Evolutionary conservation across 306 rosid genomes (phyloP).

Genomic region (Prunus salicina): DNA sequence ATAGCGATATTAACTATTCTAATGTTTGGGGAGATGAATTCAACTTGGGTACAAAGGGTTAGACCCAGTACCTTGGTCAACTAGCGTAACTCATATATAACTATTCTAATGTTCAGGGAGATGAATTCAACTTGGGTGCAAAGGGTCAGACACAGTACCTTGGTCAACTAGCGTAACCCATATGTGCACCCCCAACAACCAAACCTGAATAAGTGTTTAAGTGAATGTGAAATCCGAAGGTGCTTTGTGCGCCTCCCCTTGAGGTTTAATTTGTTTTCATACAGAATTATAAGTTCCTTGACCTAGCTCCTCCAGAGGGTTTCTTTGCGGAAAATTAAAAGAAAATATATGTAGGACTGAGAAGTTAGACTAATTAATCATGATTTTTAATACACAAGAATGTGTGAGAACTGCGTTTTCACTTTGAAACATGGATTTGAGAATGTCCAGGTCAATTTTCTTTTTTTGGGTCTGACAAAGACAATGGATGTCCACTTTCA

Average conservation of each 20-base stretch:
- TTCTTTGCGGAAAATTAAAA: too few species aligned
- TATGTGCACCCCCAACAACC: neutral
- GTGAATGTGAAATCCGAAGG: neutral
- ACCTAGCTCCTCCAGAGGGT: too few species aligned
- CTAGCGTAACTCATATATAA: too few species aligned
- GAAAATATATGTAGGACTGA: neutral
- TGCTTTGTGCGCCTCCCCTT: neutral
- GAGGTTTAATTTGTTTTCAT: neutral
- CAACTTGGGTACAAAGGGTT: too few species aligned
- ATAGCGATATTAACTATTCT: too few species aligned
- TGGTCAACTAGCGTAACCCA: too few species aligned
- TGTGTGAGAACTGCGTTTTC: neutral
- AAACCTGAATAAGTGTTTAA: neutral
- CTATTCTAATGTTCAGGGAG: too few species aligned
- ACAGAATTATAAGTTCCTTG: neutral
- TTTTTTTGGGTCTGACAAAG: too few species aligned
- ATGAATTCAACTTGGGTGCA: too few species aligned
- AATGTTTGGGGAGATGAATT: too few species aligned
- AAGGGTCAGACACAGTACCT: too few species aligned
- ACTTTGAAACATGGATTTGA: neutral
- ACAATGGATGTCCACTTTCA: neutral
- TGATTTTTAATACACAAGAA: neutral
- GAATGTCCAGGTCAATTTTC: neutral
- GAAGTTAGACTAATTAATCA: neutral
- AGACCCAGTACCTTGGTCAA: too few species aligned